Evolutionary conservation across 306 rosid species (phyloP), one percentile per base, ranked within the genome.

Genomic region (Vigna trinervia): DNA sequence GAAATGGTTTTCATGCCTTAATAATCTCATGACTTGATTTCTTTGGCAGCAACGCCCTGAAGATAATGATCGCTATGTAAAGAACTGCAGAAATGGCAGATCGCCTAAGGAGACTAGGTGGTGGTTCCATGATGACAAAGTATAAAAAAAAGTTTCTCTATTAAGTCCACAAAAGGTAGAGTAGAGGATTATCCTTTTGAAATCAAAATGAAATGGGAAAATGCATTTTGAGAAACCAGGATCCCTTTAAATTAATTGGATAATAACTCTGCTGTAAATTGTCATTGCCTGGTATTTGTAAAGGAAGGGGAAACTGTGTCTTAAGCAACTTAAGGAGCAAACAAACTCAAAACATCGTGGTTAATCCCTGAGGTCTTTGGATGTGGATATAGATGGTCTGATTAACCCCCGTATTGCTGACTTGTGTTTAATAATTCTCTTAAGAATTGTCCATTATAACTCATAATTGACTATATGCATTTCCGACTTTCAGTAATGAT

Each of bases 41-140:
- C 77, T 60, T 84, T 84, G 87, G 86, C 98, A 96, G 99, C 97
- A 93, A 96, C 98, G 96, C 68, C 99, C 99, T 19, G 99, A 96
- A 74, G 99, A 96, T 83, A 91, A 96, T 38, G 99, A 96, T 30
- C 97, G 99, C 72, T 96, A 96, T 85, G 99, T 96, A 85, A 92
- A 86, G 92, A 96, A 96, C 80, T 96, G 99, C 88, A 91, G 97
- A 85, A 96, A 96, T 54, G 99, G 99, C 39, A 78, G 99, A 82
- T 96, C 99, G 17, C 99, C 99, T 6, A 96, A 96, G 88, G 98
- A 96, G 93, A 96, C 99, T 5, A 93, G 99, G 89, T 96, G 99
- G 99, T 96, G 99, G 99, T 96, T 96, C 89, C 99, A 96, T 77
- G 99, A 96, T 63, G 99, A 96, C 69, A 96, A 96, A 86, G 99